phyloP scores from a whole-genome alignment of 352 stramenopile genomes.

The Phytophthora sp. region DNA sequence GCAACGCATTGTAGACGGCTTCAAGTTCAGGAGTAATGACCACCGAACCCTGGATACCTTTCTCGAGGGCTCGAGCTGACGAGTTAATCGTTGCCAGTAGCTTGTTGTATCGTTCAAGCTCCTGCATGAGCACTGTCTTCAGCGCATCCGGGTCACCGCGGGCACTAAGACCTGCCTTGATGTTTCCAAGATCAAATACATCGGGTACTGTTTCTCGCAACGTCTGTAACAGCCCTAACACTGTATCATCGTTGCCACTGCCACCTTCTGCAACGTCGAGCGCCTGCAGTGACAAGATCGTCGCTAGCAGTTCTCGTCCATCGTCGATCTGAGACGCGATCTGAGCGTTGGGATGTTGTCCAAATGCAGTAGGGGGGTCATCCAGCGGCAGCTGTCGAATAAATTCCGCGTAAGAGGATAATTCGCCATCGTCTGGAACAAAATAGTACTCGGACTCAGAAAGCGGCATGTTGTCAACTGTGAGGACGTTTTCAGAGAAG shows the following conservation, averaged over 20 bases:
- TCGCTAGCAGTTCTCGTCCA: slow-evolving; percentile 87
- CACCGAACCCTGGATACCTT: slow-evolving; percentile 93
- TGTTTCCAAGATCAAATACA: slow-evolving; percentile 86
- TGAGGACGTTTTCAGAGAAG: slow-evolving; percentile 91
- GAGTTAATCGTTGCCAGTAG: slow-evolving; percentile 80
- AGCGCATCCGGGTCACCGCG: slow-evolving; percentile 91
- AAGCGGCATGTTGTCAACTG: slow-evolving; percentile 85
- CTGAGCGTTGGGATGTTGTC: slow-evolving; percentile 96
- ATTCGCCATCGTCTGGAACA: slow-evolving; percentile 92
- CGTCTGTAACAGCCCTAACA: slow-evolving; percentile 81
- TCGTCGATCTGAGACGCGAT: slow-evolving; percentile 96
- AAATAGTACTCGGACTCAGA: slow-evolving; percentile 94
- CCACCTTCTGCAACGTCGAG: slow-evolving; percentile 81
- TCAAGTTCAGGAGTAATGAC: slow-evolving; percentile 96
- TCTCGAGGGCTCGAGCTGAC: slow-evolving; percentile 88
- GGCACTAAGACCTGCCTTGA: slow-evolving; percentile 71
- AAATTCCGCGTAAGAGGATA: slow-evolving; percentile 90
- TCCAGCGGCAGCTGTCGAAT: slow-evolving; percentile 91
- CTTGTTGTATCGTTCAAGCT: slow-evolving; percentile 95
- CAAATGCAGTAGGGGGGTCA: slow-evolving; percentile 93
- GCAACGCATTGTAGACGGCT: slow-evolving; percentile 91
- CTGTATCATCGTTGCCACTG: slow-evolving; percentile 90
- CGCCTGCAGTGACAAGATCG: slow-evolving; percentile 91
- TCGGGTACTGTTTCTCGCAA: slow-evolving; percentile 90
- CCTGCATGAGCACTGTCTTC: slow-evolving; percentile 95